Evolutionary conservation across 1,284 basidiomycete genomes (phyloP).

Genomic region (Athelia sp.): DNA sequence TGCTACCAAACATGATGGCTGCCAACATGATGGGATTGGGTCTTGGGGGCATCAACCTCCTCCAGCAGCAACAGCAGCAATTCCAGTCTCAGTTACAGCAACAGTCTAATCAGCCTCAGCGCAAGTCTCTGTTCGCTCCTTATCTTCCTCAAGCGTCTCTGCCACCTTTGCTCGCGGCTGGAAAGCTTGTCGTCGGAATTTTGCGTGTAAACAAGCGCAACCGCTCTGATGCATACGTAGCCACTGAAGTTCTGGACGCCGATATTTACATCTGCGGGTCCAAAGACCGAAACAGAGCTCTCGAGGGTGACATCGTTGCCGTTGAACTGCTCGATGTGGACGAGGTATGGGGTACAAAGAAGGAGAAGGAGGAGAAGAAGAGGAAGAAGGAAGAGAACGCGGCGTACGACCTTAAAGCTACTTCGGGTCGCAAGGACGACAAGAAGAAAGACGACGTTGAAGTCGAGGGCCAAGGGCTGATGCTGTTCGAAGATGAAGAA

Average conservation of each 20-base stretch:
- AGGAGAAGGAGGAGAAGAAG: slow-evolving; percentile 99
- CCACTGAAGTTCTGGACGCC: slow-evolving; percentile 97
- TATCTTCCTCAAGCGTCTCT: slow-evolving; percentile 98
- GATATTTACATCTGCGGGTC: slow-evolving; percentile 99
- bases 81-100: slow-evolving; percentile 90
- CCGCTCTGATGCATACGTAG: slow-evolving; percentile 97
- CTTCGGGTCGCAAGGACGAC: slow-evolving; percentile 84
- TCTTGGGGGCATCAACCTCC: slow-evolving; percentile 71
- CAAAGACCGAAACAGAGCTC: slow-evolving; percentile 96
- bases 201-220: slow-evolving; percentile 99
- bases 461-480: slow-evolving; percentile 96
- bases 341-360: slow-evolving; percentile 98
- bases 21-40: slow-evolving; percentile 92
- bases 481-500: slow-evolving; percentile 96
- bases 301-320: slow-evolving; percentile 98
- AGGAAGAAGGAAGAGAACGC: slow-evolving; percentile 99
- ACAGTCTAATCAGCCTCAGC: slow-evolving; percentile 84
- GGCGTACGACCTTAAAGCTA: slow-evolving; percentile 79
- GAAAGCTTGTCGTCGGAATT: slow-evolving; percentile 97
- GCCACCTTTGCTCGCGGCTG: slow-evolving; percentile 94
- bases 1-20: slow-evolving; percentile 93
- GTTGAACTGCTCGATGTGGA: slow-evolving; percentile 97
- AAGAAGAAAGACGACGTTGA: slow-evolving; percentile 99
- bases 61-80: slow-evolving; percentile 86
- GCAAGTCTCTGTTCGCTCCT: slow-evolving; percentile 98